These are phyloP conservation scores for Colletotrichum magnum DNA, from an alignment of 2,329 filamentous ascomycete species.

Conservation along the genomic window DNA sequence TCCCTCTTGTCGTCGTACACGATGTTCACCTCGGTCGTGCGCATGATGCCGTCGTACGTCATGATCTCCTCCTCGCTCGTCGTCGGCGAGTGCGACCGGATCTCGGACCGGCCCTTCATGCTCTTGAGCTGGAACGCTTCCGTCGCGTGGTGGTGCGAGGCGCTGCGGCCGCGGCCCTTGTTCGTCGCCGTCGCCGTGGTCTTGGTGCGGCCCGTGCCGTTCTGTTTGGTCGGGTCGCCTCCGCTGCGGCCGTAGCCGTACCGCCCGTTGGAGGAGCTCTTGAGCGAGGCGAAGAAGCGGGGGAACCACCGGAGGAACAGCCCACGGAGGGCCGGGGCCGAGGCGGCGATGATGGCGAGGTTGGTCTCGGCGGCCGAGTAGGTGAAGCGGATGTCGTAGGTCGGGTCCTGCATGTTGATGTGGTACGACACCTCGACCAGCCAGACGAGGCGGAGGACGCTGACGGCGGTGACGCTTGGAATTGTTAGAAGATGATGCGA, in stretches of 20 bases:
- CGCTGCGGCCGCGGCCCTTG: constrained; percentile 6
- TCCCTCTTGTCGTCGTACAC: constrained; percentile 27
- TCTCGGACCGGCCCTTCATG: constrained; percentile 51
- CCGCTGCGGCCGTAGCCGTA: constrained; percentile 29
- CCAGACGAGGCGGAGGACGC: constrained; percentile 30
- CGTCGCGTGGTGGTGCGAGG: constrained; percentile 1
- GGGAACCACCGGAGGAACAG: constrained; percentile 50
- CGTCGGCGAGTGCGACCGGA: constrained; percentile 51
- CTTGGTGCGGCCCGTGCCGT: not conserved
- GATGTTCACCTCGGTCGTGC: constrained; percentile 34
- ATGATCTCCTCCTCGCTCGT: constrained; percentile 58
- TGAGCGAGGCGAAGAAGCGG: constrained; percentile 42
- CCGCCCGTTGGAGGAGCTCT: constrained; percentile 39
- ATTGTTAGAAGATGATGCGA: constrained; percentile 11
- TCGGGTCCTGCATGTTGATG: constrained; percentile 42
- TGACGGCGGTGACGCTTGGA: constrained; percentile 35
- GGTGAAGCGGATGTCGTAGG: constrained; percentile 49
- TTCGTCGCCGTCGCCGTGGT: constrained; percentile 21
- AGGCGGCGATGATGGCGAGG: constrained; percentile 55
- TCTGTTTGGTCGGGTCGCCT: constrained; percentile 20
- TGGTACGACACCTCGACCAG: constrained; percentile 36
- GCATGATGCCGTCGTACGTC: constrained; percentile 57
- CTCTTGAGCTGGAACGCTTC: constrained; percentile 33
- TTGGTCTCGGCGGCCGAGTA: constrained; percentile 54
- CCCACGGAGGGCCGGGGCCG: constrained; percentile 54